Evolutionary conservation across 176 grass and related monocot species (phyloP).

Genomic region (Carex cristatella): DNA sequence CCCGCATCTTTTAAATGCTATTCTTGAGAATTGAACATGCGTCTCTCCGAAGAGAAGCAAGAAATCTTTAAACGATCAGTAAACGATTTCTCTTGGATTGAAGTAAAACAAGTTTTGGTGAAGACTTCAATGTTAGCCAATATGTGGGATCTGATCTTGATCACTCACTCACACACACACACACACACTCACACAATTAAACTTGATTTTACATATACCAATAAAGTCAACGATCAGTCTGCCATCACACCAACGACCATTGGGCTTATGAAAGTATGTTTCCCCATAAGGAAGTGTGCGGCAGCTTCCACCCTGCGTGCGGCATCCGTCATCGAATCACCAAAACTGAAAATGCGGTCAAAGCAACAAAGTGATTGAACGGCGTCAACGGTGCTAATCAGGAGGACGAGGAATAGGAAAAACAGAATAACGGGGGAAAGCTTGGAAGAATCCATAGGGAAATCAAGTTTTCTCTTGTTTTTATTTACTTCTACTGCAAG

Average conservation of each 20-base stretch:
- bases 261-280: slow-evolving; percentile 15
- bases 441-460: neutral
- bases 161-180: neutral
- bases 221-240: slow-evolving; percentile 20
- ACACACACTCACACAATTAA: neutral
- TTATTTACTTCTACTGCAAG: neutral
- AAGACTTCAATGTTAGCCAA: neutral
- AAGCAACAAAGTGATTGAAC: slow-evolving; percentile 4
- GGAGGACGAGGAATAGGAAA: neutral
- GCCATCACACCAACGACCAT: neutral
- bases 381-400: neutral
- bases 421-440: neutral
- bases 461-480: neutral
- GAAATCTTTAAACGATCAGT: neutral
- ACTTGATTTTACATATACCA: neutral
- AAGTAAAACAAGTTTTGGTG: neutral
- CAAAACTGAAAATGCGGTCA: slow-evolving; percentile 13
- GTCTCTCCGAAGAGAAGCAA: too few relatives aligned
- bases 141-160: neutral
- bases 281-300: neutral
- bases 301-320: too few relatives aligned
- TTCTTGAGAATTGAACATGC: too few relatives aligned
- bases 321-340: neutral
- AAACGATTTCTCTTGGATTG: neutral
- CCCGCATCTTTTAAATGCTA: too few relatives aligned